Evolutionary conservation across 306 rosid genomes (phyloP), one percentile per base, ranked within the genome.

Genomic region (Gastrolobium bilobum): DNA sequence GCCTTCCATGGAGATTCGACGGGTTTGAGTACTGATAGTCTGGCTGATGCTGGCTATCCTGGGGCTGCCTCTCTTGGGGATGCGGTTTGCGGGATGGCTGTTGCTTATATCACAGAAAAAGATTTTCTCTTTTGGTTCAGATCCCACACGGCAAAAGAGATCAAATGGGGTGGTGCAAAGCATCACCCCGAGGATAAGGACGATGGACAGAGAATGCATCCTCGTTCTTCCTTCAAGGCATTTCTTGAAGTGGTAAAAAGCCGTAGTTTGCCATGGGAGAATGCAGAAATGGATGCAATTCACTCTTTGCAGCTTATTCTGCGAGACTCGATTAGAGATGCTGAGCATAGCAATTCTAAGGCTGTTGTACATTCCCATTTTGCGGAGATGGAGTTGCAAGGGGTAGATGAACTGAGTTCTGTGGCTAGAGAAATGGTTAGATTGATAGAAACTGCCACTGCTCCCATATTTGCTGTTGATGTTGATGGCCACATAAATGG

Each of bases 91-190:
- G 99, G 99, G 29, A 93, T 91, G 97, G 99, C 98, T 20, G 97
- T 92, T 84, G 98, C 99, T 51, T 91, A 88, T 82, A 93, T 93
- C 68, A 91, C 96, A 0, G 88, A 93, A 64, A 81, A 71, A 84
- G 96, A 90, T 85, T 93, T 93, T 62, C 89, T 96, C 20, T 93
- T 96, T 87, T 96, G 99, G 99, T 96, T 93, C 47, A 90, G 99
- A 70, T 93, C 98, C 2, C 98, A 96, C 82, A 93, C 98, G 0
- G 99, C 79, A 0, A 91, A 96, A 75, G 99, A 96, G 89, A 46
- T 93, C 60, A 96, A 93, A 75, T 96, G 99, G 99, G 99, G 99
- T 75, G 99, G 99, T 11, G 99, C 99, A 42, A 96, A 96, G 90
- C 99, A 96, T 84, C 99, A 96, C 54, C 99, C 99, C 0, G 91